Percentiles rank a stretch among this genome's conserved stretches.
phyloP scores from a whole-genome alignment of 2,329 filamentous ascomycete species.

The Aschersonia sp. region DNA sequence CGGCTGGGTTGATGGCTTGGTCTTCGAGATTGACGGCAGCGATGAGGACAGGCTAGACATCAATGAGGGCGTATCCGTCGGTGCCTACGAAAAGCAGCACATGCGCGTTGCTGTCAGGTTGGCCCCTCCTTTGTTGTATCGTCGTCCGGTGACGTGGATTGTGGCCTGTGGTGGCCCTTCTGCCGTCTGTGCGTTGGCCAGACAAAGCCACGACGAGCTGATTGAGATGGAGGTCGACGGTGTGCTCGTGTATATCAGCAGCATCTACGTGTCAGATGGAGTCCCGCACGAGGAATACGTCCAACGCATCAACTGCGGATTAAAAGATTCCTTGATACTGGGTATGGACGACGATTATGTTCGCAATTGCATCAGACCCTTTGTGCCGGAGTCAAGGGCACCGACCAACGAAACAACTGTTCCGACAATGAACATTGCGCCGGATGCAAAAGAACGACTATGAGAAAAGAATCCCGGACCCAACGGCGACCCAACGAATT shows the following conservation, averaged over 20 bases:
- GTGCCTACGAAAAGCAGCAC: slow-evolving; percentile 21
- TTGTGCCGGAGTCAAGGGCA: slow-evolving; percentile 13
- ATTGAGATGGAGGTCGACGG: slow-evolving; percentile 7
- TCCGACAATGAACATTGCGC: not conserved
- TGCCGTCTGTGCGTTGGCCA: slow-evolving; percentile 11
- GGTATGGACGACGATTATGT: slow-evolving; percentile 21
- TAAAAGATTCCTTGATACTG: slow-evolving; percentile 19
- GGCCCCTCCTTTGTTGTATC: slow-evolving; percentile 18
- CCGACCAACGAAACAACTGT: not conserved
- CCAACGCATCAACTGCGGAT: slow-evolving; percentile 21
- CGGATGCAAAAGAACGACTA: not conserved
- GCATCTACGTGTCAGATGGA: slow-evolving; percentile 16
- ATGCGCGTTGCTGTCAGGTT: slow-evolving; percentile 18
- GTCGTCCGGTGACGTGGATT: slow-evolving; percentile 21
- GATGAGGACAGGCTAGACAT: slow-evolving; percentile 25
- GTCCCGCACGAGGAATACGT: slow-evolving; percentile 24
- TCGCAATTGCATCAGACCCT: slow-evolving; percentile 20
- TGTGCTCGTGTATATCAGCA: slow-evolving; percentile 26
- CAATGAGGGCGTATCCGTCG: slow-evolving; percentile 24
- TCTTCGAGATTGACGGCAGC: slow-evolving; percentile 21
- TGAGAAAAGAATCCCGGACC: too few species aligned
- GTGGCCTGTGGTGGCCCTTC: slow-evolving; percentile 20
- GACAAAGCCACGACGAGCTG: slow-evolving; percentile 1
- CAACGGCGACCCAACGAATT: too few species aligned
- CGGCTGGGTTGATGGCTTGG: slow-evolving; percentile 23